Conservation (phyloP, 192 early-diverging fungal genomes). For the Coemansia sp. region DNA sequence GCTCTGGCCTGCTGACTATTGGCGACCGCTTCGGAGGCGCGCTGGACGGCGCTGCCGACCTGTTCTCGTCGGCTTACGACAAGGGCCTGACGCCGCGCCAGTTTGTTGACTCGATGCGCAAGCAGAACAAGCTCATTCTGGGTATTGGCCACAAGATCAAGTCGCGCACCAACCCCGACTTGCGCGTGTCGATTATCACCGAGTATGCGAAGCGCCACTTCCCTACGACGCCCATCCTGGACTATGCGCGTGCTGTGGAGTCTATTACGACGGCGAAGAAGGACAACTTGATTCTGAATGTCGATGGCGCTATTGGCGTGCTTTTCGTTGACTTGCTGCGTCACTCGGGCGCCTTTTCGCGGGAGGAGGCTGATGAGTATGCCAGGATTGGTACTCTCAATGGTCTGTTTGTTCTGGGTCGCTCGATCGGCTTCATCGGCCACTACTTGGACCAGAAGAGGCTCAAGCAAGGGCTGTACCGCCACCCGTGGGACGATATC, state of each 20-base stretch:
- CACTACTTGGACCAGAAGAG: slow-evolving; percentile 98
- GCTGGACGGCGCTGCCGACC: slow-evolving; percentile 92
- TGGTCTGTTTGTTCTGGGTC: slow-evolving; percentile 93
- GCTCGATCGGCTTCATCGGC: slow-evolving; percentile 95
- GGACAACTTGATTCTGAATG: slow-evolving; percentile 95
- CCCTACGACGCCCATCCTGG: slow-evolving; percentile 80
- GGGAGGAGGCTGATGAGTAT: slow-evolving; percentile 95
- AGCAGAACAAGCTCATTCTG: slow-evolving; percentile 94
- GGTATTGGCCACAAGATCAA: slow-evolving; percentile 99
- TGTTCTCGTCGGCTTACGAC: slow-evolving; percentile 92
- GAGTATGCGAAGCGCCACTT: slow-evolving; percentile 88
- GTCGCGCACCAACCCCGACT: slow-evolving; percentile 96
- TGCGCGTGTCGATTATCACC: slow-evolving; percentile 95
- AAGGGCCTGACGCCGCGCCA: slow-evolving; percentile 87
- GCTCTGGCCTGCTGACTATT: slow-evolving; percentile 93
- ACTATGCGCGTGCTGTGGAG: slow-evolving; percentile 93
- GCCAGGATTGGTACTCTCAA: slow-evolving; percentile 93
- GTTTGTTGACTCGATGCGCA: slow-evolving; percentile 93
- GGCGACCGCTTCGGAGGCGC: slow-evolving; percentile 98
- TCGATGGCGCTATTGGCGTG: slow-evolving; percentile 92
- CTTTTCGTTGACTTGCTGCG: slow-evolving; percentile 94
- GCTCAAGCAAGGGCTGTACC: slow-evolving; percentile 97
- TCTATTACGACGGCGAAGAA: slow-evolving; percentile 96
- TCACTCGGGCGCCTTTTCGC: slow-evolving; percentile 87
- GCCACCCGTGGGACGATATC: slow-evolving; percentile 98